Evolutionary conservation across 768 basidiomycete genomes (phyloP).

Genomic region (Atractiella rhizophila): DNA sequence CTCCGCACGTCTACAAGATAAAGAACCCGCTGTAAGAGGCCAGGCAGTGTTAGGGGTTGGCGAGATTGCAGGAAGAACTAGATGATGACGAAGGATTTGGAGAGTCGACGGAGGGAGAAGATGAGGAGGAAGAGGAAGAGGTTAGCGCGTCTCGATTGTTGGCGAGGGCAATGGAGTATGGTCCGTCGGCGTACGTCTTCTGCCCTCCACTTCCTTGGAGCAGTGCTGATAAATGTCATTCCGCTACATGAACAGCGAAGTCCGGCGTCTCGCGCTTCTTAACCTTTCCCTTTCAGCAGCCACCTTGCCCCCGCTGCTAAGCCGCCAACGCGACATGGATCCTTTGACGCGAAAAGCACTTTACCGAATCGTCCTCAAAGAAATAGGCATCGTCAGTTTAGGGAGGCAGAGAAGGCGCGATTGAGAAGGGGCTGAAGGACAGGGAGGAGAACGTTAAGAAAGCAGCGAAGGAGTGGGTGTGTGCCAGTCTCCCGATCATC

Average conservation of each 20-base stretch:
- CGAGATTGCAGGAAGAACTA: conserved; percentile 48
- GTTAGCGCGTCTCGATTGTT: conserved; percentile 35
- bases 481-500: conserved; percentile 19
- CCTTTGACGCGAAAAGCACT: conserved; percentile 44
- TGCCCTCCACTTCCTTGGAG: neutral
- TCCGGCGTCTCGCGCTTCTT: conserved; percentile 50
- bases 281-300: conserved; percentile 36
- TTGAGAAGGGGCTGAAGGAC: conserved; percentile 63
- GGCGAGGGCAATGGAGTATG: conserved; percentile 39
- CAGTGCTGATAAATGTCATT: neutral
- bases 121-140: conserved; percentile 23
- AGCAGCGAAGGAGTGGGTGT: conserved; percentile 47
- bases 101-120: conserved; percentile 32
- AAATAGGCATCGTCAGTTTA: conserved; percentile 37
- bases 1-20: conserved; percentile 50
- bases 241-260: conserved; percentile 35
- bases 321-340: conserved; percentile 58
- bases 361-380: conserved; percentile 37
- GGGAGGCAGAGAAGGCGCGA: conserved; percentile 46
- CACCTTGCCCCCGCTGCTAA: conserved; percentile 42
- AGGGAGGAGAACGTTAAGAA: conserved; percentile 46
- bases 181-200: conserved; percentile 43
- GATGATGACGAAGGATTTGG: conserved; percentile 17
- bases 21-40: conserved; percentile 46
- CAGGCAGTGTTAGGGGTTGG: conserved; percentile 57